A percentile compares a stretch with the other conserved stretches of the same genome.
Conservation (phyloP, 768 basidiomycete genomes). For the Boletus eberwhitei region DNA sequence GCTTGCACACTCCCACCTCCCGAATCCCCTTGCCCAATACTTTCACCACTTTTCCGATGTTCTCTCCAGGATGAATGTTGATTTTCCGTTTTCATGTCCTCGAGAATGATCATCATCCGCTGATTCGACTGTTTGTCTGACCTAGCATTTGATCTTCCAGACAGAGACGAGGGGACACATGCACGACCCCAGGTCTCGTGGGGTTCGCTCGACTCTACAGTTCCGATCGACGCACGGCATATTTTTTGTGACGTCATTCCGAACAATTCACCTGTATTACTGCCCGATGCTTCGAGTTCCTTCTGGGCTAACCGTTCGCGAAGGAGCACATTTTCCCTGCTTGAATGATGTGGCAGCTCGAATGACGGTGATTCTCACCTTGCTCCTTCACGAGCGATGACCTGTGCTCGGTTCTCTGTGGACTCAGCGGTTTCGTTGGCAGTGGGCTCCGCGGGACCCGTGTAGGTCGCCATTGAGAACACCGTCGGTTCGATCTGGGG, state of each 20-base stretch:
- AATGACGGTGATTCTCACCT: conserved; percentile 28
- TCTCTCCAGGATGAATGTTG: conserved; percentile 41
- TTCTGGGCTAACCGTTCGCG: conserved; percentile 41
- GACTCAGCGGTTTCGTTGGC: conserved; percentile 41
- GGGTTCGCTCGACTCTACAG: background rate
- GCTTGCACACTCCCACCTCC: conserved; percentile 45
- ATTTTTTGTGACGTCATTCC: background rate
- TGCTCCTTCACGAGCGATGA: conserved; percentile 37
- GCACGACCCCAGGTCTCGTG: background rate
- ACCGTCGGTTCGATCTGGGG: conserved; percentile 44
- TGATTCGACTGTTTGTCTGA: conserved; percentile 41
- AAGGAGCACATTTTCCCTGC: conserved; percentile 43
- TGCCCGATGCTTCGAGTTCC: conserved; percentile 3
- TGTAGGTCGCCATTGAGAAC: conserved; percentile 54
- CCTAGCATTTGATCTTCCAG: conserved; percentile 46
- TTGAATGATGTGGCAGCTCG: background rate
- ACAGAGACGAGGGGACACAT: conserved; percentile 35
- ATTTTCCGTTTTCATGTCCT: conserved; percentile 68
- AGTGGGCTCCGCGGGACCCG: conserved; percentile 39
- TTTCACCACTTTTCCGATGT: conserved; percentile 42
- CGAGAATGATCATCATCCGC: conserved; percentile 49
- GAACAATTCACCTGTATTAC: conserved; percentile 3
- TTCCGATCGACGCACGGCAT: background rate
- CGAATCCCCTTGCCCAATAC: conserved; percentile 39
- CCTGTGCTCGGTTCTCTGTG: conserved; percentile 36